Base-by-base conservation (phyloP, 257 asterid genomes). In the Ilex asprella region DNA sequence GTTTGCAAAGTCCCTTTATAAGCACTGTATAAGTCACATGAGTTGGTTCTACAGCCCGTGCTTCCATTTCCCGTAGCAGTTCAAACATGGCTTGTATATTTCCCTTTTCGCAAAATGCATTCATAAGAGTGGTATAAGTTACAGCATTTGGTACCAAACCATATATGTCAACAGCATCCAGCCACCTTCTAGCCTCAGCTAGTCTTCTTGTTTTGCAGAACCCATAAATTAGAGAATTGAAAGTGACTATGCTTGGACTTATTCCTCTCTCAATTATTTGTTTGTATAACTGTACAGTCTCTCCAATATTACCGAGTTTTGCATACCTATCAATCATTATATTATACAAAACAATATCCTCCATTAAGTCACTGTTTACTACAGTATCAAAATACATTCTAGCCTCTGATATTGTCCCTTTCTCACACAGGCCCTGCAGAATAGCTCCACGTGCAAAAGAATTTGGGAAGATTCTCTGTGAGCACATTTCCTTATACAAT, bases 41-140 rank as follows among this genome's bases (percentile, higher is more conserved):
- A 73, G 84, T 85, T 53, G 82, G 88, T 74, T 81, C 76, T 52
- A 88, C n/a, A 16, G 66, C 77, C 52, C 64, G 70, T 64, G 73
- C 75, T 67, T 76, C 72, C 91, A 91, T 91, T 75, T 82, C 91
- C 8, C 62, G 52, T 14, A 72, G 67, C 73, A 88, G 72, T 62
- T 73, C 70, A 68, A 65, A 31, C 47, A 80, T 58, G 39, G 73
- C 73, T 59, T 71, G 57, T 59, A 70, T 50, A 60, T 82, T 55
- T 58, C 88, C 81, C 55, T 52, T 79, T 64, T 85, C 95, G 61
- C 80, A 75, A 66, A 65, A 87, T 46, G 81, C 86, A 73, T 84
- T 73, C 89, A 91, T 74, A 68, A 91, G 73, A 31, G 85, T 91
- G 47, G 96, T 84, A 72, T 79, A 88, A 3, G 96, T 78, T 65